Percentiles rank a stretch among this genome's conserved stretches.
These are phyloP conservation scores for Durotheca rogersii DNA, from an alignment of 495 filamentous ascomycete genomes.

Conservation along the genomic window DNA sequence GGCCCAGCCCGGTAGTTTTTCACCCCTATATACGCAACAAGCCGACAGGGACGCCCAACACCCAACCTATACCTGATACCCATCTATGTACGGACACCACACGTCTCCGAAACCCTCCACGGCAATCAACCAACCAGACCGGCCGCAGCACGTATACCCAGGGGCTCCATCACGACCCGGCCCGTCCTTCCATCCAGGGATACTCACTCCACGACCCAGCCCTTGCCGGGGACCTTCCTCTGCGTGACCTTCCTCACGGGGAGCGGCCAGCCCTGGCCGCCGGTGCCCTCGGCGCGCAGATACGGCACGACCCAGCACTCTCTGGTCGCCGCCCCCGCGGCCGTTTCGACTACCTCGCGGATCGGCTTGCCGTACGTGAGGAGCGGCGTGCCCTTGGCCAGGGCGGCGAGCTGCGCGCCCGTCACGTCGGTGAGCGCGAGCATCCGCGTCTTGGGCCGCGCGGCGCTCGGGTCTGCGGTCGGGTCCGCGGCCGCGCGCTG, in stretches of 20 bases:
- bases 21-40: too few relatives aligned
- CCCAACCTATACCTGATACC: too few relatives aligned
- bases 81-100: too few relatives aligned
- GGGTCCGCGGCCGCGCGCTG: conserved; percentile 57
- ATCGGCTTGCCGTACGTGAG: conserved; percentile 87
- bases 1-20: too few relatives aligned
- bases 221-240: conserved; percentile 65
- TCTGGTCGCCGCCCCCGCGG: conserved; percentile 57
- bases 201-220: conserved; percentile 60
- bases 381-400: conserved; percentile 84
- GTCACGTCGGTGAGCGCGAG: conserved; percentile 78
- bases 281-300: conserved; percentile 62
- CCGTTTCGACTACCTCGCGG: conserved; percentile 62
- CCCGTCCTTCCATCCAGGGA: too few relatives aligned
- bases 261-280: conserved; percentile 76
- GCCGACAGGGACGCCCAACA: too few relatives aligned
- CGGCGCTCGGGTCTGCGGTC: conserved; percentile 47
- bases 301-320: conserved; percentile 82
- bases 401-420: conserved; percentile 69
- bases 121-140: too few relatives aligned
- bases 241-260: conserved; percentile 81
- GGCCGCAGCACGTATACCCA: too few relatives aligned
- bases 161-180: too few relatives aligned
- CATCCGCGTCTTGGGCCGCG: conserved; percentile 80
- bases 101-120: too few relatives aligned